phyloP scores from a whole-genome alignment of 441 rosid species.

The Syzygium malaccense region DNA sequence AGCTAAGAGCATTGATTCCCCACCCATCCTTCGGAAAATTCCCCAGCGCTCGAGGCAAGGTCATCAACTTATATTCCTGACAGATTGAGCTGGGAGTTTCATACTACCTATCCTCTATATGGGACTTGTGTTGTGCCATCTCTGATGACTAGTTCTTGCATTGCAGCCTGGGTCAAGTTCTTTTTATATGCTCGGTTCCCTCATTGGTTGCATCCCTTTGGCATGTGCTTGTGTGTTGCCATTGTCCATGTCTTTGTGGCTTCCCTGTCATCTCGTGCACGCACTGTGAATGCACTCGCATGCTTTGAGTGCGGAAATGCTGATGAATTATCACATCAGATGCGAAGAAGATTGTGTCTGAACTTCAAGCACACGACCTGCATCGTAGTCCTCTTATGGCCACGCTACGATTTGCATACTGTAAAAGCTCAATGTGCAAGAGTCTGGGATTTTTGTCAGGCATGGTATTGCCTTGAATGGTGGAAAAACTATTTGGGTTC shows the following conservation, averaged over 20 bases:
- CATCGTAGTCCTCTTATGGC: background rate
- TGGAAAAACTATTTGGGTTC: background rate
- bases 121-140: background rate
- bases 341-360: background rate
- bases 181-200: background rate
- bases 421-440: background rate
- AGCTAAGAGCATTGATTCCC: no score
- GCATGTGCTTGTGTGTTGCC: background rate
- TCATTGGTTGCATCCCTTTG: background rate
- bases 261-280: background rate
- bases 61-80: background rate
- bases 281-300: background rate
- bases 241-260: background rate
- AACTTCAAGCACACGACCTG: background rate
- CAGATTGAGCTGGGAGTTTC: background rate
- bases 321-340: background rate
- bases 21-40: no score
- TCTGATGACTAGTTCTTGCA: background rate
- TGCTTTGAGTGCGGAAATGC: background rate
- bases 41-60: no score
- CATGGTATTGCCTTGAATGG: no score
- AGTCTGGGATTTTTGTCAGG: no score
- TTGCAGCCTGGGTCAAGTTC: background rate
- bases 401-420: background rate
- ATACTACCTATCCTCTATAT: background rate